Percentiles rank a stretch among this genome's conserved stretches.
Evolutionary conservation across 2,329 filamentous ascomycete genomes (phyloP).

Genomic region (Arachnopeziza araneosa): DNA sequence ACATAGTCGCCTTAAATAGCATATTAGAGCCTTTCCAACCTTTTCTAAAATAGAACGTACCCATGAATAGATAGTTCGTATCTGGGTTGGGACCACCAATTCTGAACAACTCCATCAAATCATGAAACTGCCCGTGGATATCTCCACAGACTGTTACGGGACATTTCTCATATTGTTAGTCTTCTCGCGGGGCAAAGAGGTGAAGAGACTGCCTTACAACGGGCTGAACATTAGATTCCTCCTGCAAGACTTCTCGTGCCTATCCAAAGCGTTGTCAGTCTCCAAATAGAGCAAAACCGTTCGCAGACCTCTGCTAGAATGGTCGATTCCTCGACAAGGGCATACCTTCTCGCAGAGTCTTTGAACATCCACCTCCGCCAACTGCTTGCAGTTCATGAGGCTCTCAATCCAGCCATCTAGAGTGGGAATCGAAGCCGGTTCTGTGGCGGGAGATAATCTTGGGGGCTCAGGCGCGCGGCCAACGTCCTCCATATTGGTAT

Average conservation of each 20-base stretch:
- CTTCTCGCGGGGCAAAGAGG: conserved; percentile 2
- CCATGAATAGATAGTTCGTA: conserved; percentile 99
- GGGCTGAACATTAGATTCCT: conserved; percentile 97
- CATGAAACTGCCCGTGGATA: conserved; percentile 98
- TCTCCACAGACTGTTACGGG: conserved; percentile 98
- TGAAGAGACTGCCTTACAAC: conserved; percentile 59
- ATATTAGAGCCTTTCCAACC: conserved; percentile 14
- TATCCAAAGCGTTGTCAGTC: conserved; percentile 35
- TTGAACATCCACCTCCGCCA: conserved; percentile 90
- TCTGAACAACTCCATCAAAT: conserved; percentile 99
- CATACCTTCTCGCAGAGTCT: conserved; percentile 95
- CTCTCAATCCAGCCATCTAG: conserved; percentile 98
- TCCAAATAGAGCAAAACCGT: conserved; percentile 1
- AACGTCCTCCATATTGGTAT: conserved; percentile 99
- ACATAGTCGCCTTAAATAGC: conserved; percentile 78
- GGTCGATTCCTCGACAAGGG: conserved; percentile 23
- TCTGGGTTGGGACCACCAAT: conserved; percentile 97
- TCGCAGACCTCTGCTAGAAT: conserved; percentile 4
- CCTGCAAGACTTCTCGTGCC: conserved; percentile 93
- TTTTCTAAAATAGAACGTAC: conserved; percentile 46
- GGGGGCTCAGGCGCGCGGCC: conserved; percentile 75
- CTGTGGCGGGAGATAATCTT: conserved; percentile 68
- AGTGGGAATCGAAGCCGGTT: conserved; percentile 85
- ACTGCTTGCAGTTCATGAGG: conserved; percentile 97
- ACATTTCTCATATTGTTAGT: conserved; percentile 65